Base-by-base conservation (phyloP, 2,329 filamentous ascomycete species). In the Colletotrichum lentis region DNA sequence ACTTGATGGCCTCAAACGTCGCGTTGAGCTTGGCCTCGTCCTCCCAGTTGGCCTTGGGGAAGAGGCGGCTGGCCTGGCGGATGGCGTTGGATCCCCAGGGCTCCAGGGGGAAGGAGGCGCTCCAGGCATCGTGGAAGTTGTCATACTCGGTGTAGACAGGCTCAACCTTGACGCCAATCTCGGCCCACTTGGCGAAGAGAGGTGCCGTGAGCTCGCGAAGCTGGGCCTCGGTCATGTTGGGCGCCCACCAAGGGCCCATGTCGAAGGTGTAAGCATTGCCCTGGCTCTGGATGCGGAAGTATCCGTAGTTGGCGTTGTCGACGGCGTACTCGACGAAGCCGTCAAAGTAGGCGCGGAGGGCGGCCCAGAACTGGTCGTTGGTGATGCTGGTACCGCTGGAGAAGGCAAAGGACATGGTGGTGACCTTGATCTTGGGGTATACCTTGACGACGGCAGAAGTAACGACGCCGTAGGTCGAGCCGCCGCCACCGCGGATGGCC, bases 401-500 rank as follows among this genome's bases (percentile, higher is more conserved):
- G 56, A 86, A 84, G 1, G 75, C 76, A 4, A 87, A 73, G 5
- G 77, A 81, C 1, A 82, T 78, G 2, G 81, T 84, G 1, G 80
- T 78, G 3, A 83, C 78, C 0, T 76, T 75, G 5, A 74, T 74
- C 65, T 84, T 81, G 1, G 78, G 76, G 73, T 87, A 79, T 1
- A 82, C 80, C 71, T 84, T 85, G 47, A 83, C 78, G 0, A 85
- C 88, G 73, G 88, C 79, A 1, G 84, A 86, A 8, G 82, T 75
- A 1, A 90, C 85, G 2, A 89, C 79, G 3, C 80, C 88, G 70
- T 83, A 71, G 2, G 79, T 81, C 69, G 76, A 78, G 20, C 77
- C 77, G 27, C 82, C 82, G 5, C 80, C 70, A 16, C 88, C 87
- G 67, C 85, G 78, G 67, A 90, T 79, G 0, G 89, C 89, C 88